Conservation (phyloP, 139 green algal genomes). For the Volvox africanus region DNA sequence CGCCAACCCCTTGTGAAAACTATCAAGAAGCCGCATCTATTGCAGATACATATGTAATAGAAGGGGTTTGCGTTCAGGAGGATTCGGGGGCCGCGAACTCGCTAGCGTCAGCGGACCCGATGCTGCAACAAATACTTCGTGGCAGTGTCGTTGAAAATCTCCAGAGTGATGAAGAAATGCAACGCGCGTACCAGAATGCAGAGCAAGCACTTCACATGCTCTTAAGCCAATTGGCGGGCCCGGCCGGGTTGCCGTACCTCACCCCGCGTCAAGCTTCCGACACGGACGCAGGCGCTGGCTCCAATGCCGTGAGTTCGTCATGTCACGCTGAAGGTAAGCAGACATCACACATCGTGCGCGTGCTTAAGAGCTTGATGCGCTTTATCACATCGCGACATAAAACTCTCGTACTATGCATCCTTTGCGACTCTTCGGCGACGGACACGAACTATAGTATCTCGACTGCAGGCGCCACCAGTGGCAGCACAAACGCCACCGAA, state of each 20-base stretch:
- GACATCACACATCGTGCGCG: too few species aligned
- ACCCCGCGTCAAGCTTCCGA: not conserved
- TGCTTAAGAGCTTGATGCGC: too few species aligned
- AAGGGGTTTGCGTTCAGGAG: not conserved
- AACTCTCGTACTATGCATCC: too few species aligned
- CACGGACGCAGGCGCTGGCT: too few species aligned
- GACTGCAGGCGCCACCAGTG: too few species aligned
- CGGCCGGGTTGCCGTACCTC: not conserved
- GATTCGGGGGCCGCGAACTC: not conserved
- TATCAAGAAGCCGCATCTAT: not conserved
- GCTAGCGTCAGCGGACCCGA: not conserved
- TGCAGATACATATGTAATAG: not conserved
- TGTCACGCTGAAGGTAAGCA: not conserved
- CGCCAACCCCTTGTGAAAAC: not conserved
- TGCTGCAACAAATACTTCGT: not conserved
- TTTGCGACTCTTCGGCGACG: too few species aligned
- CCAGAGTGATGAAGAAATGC: not conserved
- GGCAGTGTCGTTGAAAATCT: too few species aligned
- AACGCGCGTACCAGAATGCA: not conserved
- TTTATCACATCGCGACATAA: too few species aligned
- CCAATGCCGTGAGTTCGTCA: not conserved
- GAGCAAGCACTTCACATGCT: conserved; percentile 26
- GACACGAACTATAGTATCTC: too few species aligned
- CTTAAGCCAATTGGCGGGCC: conserved; percentile 1
- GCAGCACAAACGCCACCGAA: too few species aligned